Conservation (phyloP, 805 yeast genomes). For the Yarrowia sp. region DNA sequence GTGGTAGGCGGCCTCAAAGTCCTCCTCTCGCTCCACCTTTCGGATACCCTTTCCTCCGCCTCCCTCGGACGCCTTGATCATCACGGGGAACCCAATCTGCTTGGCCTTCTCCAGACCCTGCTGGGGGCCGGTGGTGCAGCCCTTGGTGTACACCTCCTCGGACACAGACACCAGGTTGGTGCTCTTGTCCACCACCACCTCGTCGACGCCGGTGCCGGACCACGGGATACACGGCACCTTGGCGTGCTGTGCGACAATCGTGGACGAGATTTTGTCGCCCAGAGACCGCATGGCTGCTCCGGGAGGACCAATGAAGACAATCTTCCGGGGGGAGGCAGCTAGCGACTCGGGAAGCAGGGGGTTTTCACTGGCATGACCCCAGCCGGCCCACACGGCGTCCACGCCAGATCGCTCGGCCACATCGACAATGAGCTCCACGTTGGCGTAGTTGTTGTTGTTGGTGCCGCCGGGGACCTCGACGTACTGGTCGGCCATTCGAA, state of each 20-base stretch:
- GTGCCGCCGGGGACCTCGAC: conserved; percentile 99
- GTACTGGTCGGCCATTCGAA: conserved; percentile 98
- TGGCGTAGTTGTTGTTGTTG: conserved; percentile 97
- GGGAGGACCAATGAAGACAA: conserved; percentile 97
- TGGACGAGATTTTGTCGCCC: conserved; percentile 97
- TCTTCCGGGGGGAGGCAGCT: conserved; percentile 89
- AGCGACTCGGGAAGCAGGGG: conserved; percentile 91
- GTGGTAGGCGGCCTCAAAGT: conserved; percentile 75
- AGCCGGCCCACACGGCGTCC: conserved; percentile 99
- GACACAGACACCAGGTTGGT: conserved; percentile 88
- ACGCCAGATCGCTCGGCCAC: conserved; percentile 95
- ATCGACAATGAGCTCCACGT: conserved; percentile 95
- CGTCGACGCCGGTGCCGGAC: conserved; percentile 97
- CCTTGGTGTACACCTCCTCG: conserved; percentile 81
- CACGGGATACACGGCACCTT: conserved; percentile 98
- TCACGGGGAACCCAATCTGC: conserved; percentile 94
- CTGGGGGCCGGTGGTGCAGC: conserved; percentile 85
- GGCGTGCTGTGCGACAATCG: conserved; percentile 99
- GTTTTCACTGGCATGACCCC: conserved; percentile 99
- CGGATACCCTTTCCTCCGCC: conserved; percentile 99
- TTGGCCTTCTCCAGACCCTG: conserved; percentile 88
- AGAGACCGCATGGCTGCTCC: conserved; percentile 99
- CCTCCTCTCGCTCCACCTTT: conserved; percentile 85
- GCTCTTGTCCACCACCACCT: conserved; percentile 70
- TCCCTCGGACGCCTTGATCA: conserved; percentile 99